These are phyloP conservation scores for Aspergillus piperis DNA, from an alignment of 2,329 filamentous ascomycete genomes.

Conservation along the genomic window DNA sequence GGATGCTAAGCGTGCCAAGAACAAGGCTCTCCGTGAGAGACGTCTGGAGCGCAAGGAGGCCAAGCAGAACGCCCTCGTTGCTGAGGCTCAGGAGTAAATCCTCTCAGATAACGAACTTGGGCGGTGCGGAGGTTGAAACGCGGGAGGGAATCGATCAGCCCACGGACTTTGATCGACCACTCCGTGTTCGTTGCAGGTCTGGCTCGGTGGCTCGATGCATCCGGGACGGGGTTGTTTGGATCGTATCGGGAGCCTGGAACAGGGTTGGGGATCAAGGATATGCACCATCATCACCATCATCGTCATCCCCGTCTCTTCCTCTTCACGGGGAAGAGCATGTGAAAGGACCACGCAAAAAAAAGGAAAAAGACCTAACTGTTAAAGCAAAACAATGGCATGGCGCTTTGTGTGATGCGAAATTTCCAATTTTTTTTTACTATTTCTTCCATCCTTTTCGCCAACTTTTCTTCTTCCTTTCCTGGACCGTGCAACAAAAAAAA, in stretches of 20 bases:
- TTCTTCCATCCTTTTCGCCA: constrained; percentile 9
- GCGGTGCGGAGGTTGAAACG: constrained; percentile 42
- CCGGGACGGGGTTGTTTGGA: constrained; percentile 19
- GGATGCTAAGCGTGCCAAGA: constrained; percentile 99
- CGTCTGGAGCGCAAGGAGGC: constrained; percentile 86
- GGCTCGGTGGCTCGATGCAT: constrained; percentile 25
- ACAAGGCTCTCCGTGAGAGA: constrained; percentile 99
- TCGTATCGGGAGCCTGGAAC: constrained; percentile 18
- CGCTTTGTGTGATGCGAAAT: constrained; percentile 30
- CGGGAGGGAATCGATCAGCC: constrained; percentile 33
- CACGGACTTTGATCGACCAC: constrained; percentile 32
- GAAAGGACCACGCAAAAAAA: constrained; percentile 18
- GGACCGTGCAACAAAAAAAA: background rate
- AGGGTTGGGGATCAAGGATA: constrained; percentile 20
- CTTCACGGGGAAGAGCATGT: constrained; percentile 7
- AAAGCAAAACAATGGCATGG: constrained; percentile 31
- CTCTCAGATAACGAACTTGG: constrained; percentile 36
- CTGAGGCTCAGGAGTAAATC: constrained; percentile 61
- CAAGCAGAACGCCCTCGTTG: constrained; percentile 86
- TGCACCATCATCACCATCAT: constrained; percentile 9
- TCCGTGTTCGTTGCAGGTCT: constrained; percentile 27
- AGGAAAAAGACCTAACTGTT: constrained; percentile 25
- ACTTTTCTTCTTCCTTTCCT: background rate
- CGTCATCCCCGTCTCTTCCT: constrained; percentile 18
- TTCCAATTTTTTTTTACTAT: constrained; percentile 19